Evolutionary conservation across 108 stramenopile genomes (phyloP).

Genomic region (Skeletonema menzelii): DNA sequence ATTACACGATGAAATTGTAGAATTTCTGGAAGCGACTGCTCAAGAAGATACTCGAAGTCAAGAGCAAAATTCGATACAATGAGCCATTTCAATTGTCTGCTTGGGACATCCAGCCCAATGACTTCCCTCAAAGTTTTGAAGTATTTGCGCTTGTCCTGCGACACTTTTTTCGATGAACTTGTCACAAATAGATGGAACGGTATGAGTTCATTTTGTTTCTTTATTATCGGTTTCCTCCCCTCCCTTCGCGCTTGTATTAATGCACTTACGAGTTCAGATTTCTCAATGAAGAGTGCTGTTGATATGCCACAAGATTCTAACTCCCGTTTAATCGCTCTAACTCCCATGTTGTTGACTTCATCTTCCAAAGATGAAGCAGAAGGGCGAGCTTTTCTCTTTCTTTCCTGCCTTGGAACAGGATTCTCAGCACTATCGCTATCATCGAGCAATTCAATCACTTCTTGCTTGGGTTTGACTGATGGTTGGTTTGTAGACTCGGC

Average conservation of each 20-base stretch:
- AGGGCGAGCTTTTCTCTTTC: slow-evolving; percentile 3
- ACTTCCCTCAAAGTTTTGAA: slow-evolving; percentile 65
- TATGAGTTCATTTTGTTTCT: slow-evolving; percentile 2
- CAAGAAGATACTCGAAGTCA: slow-evolving; percentile 58
- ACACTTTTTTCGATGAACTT: slow-evolving; percentile 1
- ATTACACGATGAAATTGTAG: slow-evolving; percentile 53
- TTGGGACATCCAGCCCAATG: slow-evolving; percentile 49
- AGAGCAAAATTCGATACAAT: slow-evolving; percentile 65
- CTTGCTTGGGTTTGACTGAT: not conserved
- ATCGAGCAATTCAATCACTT: not conserved
- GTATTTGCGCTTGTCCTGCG: slow-evolving; percentile 5
- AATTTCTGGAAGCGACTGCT: slow-evolving; percentile 56
- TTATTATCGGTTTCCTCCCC: not conserved
- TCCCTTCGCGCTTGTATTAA: not conserved
- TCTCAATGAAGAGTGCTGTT: not conserved
- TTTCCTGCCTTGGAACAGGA: not conserved
- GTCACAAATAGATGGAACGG: slow-evolving; percentile 27
- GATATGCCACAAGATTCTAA: not conserved
- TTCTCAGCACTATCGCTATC: slow-evolving; percentile 1
- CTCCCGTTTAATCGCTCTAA: not conserved
- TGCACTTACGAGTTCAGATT: not conserved
- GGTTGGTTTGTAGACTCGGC: not conserved
- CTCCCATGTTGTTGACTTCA: not conserved
- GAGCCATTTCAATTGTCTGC: slow-evolving; percentile 52
- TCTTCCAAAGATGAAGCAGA: not conserved